A percentile compares a stretch with the other conserved stretches of the same genome.
These are phyloP conservation scores for Diaporthe citri DNA, from an alignment of 2,329 filamentous ascomycete species.

Conservation along the genomic window DNA sequence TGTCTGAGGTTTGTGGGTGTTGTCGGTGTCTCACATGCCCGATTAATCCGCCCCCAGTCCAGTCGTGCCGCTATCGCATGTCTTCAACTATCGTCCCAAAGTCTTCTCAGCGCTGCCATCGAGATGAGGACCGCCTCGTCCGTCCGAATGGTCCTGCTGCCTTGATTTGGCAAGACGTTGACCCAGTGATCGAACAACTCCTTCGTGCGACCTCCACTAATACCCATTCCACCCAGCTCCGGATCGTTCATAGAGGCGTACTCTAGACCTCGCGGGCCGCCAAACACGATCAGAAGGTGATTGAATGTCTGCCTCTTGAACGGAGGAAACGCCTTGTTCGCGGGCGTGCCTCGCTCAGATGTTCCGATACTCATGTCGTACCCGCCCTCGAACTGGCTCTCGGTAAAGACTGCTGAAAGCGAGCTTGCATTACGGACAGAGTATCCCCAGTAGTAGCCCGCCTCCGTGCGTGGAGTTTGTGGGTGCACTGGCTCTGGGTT, in stretches of 20 bases:
- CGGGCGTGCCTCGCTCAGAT: constrained; percentile 77
- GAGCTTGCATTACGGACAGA: constrained; percentile 74
- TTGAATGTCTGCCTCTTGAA: constrained; percentile 66
- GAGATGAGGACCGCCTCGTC: constrained; percentile 87
- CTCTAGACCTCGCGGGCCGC: constrained; percentile 84
- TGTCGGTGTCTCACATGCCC: background rate
- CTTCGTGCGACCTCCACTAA: constrained; percentile 72
- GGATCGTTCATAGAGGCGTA: constrained; percentile 75
- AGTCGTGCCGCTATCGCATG: background rate
- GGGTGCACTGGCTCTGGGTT: constrained; percentile 75
- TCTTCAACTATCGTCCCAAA: constrained; percentile 60
- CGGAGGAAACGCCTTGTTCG: constrained; percentile 60
- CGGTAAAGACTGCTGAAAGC: constrained; percentile 81
- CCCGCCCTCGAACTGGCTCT: constrained; percentile 79
- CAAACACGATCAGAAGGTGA: constrained; percentile 84
- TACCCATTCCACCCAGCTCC: constrained; percentile 69
- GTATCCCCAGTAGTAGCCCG: constrained; percentile 91
- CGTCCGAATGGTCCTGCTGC: constrained; percentile 84
- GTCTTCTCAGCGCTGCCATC: constrained; percentile 73
- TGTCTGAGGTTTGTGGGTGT: background rate
- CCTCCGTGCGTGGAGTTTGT: constrained; percentile 76
- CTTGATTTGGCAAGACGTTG: constrained; percentile 83
- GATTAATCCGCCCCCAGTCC: background rate
- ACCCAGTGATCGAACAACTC: constrained; percentile 88
- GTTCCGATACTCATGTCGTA: constrained; percentile 89